Evolutionary conservation across 1,284 basidiomycete genomes (phyloP).

Genomic region (Ganoderma boninense): DNA sequence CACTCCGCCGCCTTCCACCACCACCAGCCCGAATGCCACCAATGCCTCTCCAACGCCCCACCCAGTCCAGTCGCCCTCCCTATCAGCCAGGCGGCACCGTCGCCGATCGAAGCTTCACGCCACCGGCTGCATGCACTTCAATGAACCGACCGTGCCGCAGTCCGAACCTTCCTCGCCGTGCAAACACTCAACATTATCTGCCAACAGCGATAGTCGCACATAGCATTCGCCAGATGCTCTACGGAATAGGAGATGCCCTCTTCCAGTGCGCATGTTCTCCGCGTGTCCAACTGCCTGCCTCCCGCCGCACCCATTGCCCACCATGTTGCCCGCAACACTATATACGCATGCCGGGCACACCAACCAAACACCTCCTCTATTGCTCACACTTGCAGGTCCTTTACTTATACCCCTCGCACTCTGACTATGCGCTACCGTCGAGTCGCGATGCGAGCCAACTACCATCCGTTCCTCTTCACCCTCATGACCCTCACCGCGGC

Average conservation of each 20-base stretch:
- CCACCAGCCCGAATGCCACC: background rate
- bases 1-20: background rate
- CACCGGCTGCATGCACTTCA: background rate
- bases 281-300: slow-evolving; percentile 29
- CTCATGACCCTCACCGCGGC: slow-evolving; percentile 72
- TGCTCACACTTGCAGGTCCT: slow-evolving; percentile 14
- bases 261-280: slow-evolving; percentile 26
- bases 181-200: background rate
- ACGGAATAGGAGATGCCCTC: background rate
- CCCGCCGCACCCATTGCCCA: slow-evolving; percentile 24
- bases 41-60: background rate
- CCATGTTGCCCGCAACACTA: slow-evolving; percentile 13
- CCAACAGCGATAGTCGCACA: background rate
- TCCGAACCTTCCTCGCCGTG: slow-evolving; percentile 1
- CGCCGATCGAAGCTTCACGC: slow-evolving; percentile 2
- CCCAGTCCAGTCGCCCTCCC: background rate
- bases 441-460: slow-evolving; percentile 53
- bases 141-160: background rate
- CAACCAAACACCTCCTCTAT: slow-evolving; percentile 8
- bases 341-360: slow-evolving; percentile 12
- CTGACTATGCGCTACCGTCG: slow-evolving; percentile 35
- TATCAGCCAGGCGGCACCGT: background rate
- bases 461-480: slow-evolving; percentile 75
- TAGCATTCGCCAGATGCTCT: background rate
- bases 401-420: slow-evolving; percentile 19